Conservation (phyloP, 345 rosid genomes). For the Toxicodendron radicans region DNA sequence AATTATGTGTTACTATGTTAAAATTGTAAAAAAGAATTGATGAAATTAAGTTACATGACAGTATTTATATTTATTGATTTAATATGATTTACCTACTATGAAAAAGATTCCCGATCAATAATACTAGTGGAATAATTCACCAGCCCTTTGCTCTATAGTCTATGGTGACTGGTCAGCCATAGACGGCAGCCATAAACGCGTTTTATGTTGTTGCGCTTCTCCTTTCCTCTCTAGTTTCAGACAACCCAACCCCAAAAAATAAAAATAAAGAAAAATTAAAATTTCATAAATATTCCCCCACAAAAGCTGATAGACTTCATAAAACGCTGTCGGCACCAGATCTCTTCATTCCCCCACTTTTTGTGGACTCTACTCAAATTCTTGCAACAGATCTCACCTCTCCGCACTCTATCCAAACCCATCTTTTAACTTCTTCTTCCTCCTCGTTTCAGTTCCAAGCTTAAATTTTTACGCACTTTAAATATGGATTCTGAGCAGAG, state of each 20-base stretch:
- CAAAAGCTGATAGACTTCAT: background rate
- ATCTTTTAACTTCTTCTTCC: background rate
- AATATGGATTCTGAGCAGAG: conserved; percentile 75
- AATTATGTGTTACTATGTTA: too few species aligned
- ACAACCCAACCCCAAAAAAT: background rate
- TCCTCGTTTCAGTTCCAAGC: background rate
- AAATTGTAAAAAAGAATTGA: too few species aligned
- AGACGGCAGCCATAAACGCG: conserved; percentile 26
- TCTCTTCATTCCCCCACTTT: conserved; percentile 21
- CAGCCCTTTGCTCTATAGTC: background rate
- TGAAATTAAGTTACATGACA: too few species aligned
- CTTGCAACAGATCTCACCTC: background rate
- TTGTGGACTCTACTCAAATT: background rate
- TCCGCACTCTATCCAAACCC: background rate
- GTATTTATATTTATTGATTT: too few species aligned
- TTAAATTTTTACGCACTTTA: background rate
- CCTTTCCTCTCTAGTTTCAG: too few species aligned
- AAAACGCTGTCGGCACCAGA: conserved; percentile 25
- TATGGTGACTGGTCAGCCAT: background rate
- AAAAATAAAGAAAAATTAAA: too few species aligned
- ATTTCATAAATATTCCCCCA: background rate
- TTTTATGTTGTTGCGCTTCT: background rate
- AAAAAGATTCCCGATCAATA: too few species aligned
- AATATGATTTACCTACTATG: too few species aligned
- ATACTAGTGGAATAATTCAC: background rate